Base-by-base conservation (phyloP, 1,284 basidiomycete species). In the Ustilago esculenta region DNA sequence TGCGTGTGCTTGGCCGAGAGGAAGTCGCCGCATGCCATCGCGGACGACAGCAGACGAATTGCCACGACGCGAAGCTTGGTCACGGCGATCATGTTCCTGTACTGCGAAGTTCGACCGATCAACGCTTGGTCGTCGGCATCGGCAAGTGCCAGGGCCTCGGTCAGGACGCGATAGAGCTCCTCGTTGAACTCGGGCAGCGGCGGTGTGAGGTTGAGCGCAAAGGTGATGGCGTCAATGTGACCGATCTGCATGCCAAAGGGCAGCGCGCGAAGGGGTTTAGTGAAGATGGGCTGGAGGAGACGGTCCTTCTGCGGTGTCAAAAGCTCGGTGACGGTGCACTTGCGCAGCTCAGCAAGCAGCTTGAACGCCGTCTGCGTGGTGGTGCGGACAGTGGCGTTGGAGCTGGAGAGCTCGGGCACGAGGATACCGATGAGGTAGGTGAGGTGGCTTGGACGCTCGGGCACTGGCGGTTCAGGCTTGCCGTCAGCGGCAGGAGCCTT, bases 211-310 rank as follows among this genome's bases (percentile, higher is more conserved):
- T 90, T 79, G 63, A 84, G 82, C 79, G 92, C 92, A 82, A 94
- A 99, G 17, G 94, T 91, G 63, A 99, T 89, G 11, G 94, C 94
- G 79, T 98, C 96, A 56, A 99, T 94, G 87, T 98, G 94, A 27
- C 94, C 96, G 55, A 98, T 97, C 82, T 99, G 96, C 82, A 95
- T 92, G 14, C 91, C 87, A 80, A 98, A 95, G 1, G 94, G 94
- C 17, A 99, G 86, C 0, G 96, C 96, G 52, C 96, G 87, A n/a
- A 99, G 86, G 17, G 96, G 96, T 81, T 98, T 98, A 23, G 91
- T 92, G 84, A 92, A 98, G 75, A 99, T 95, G 1, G 90, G 90
- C 17, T 88, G 87, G 44, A 98, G 85, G 80, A 98, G 88, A 14
- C 94, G 89, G 58, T 93, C 91, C 44, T 92, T 90, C 72, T 94